Evolutionary conservation across 495 filamentous ascomycete genomes (phyloP), one percentile per base, ranked within the genome.

Genomic region (Hypoxylon perforatum): DNA sequence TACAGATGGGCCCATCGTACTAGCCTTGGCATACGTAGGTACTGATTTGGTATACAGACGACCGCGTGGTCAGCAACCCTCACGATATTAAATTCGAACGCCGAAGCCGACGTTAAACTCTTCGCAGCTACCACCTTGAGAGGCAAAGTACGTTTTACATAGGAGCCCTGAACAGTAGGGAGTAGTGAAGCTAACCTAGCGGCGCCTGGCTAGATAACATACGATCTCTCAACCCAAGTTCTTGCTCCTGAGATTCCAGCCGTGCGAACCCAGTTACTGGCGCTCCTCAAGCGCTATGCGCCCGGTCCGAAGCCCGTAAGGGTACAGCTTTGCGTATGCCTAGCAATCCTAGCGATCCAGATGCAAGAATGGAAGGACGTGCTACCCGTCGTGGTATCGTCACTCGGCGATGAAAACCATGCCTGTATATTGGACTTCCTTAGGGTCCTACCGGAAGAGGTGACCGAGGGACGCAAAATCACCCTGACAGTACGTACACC

Each of bases 381-480:
- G 18, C 78, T 99, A 66, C 83, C 84, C 18, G 85, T 87, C 25
- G 90, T 98, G 25, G 92, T 96, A 19, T 83, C 87, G 30, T 83
- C 89, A 12, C 83, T 99, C 42, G 92, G 94, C 48, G 87, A 86
- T 73, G 88, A 90, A 66, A 91, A 87, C 74, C 84, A 88, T 60
- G 88, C 94, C 53, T 94, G 91, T 74, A 90, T 97, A 67, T 79
- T 99, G 63, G 96, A 98, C 74, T 98, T 99, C 77, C 83, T 99
- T 56, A 93, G 89, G 73, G 93, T 99, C 71, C 87, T 99, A 46
- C 95, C 95, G 17, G 95, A 99, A 83, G 95, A 99, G 85, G 96
- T 99, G 76, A 98, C 92, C 49, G 95, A 98, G 83, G 95, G 96
- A 78, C 92, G 95, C 78, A 98, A 97, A 82, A 96, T 98, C 85